These are phyloP conservation scores for Brassica balearica DNA, from an alignment of 441 rosid genomes.

Conservation along the genomic window DNA sequence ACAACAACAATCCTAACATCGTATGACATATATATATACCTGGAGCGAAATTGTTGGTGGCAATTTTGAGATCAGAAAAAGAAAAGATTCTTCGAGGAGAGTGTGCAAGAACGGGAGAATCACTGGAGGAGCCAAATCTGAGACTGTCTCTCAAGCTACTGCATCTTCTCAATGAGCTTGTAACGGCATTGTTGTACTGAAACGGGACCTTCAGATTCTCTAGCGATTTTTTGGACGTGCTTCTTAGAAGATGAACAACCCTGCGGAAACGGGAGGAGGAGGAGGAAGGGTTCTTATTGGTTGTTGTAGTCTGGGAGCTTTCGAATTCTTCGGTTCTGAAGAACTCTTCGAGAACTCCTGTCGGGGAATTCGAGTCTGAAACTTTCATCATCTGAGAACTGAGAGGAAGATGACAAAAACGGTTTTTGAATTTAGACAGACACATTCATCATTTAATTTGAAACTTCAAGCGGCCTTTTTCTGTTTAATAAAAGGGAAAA, in stretches of 20 bases:
- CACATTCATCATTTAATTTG: background rate
- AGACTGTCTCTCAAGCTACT: background rate
- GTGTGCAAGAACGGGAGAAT: background rate
- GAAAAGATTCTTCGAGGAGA: conserved; percentile 1
- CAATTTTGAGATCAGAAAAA: background rate
- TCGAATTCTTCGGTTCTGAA: conserved; percentile 12
- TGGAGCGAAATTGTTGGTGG: background rate
- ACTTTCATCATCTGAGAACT: conserved; percentile 2
- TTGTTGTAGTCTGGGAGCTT: background rate
- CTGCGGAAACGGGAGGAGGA: conserved; percentile 2
- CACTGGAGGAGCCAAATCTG: background rate
- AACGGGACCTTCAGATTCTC: conserved; percentile 1
- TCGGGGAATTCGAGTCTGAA: background rate
- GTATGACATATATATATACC: background rate
- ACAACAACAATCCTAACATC: background rate
- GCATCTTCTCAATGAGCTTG: conserved; percentile 1
- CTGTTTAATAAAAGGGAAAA: background rate
- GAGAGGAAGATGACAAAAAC: background rate
- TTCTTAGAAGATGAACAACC: background rate
- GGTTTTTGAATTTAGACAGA: conserved; percentile 4
- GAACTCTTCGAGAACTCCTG: conserved; percentile 7
- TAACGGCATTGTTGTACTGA: background rate
- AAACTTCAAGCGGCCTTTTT: background rate
- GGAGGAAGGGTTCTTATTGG: conserved; percentile 1
- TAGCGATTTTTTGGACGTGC: background rate